phyloP scores from a whole-genome alignment of 306 rosid genomes.

The Glycine soja region DNA sequence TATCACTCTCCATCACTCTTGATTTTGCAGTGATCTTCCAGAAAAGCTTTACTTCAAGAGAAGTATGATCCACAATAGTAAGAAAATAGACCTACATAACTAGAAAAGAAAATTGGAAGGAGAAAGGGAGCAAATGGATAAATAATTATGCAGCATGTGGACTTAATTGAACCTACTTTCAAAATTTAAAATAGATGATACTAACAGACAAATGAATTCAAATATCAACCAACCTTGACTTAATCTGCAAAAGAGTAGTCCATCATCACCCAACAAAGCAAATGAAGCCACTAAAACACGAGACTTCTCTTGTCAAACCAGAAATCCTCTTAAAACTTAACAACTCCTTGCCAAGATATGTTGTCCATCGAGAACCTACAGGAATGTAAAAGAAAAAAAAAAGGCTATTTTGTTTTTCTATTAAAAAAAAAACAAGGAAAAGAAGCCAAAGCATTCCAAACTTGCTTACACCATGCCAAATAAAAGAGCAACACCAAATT shows the following conservation, averaged over 20 bases:
- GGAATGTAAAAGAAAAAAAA: not conserved
- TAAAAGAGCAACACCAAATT: not conserved
- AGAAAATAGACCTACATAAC: not conserved
- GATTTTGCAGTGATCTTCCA: constrained; percentile 25
- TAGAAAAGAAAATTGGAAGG: constrained; percentile 10
- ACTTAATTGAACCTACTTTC: not conserved
- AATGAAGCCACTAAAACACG: not conserved
- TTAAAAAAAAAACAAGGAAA: constrained; percentile 26
- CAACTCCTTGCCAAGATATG: constrained; percentile 35
- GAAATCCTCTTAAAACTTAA: constrained; percentile 34
- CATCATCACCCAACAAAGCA: not conserved
- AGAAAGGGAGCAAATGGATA: constrained; percentile 1
- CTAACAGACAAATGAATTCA: constrained; percentile 8
- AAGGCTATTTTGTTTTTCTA: constrained; percentile 16
- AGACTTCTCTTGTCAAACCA: constrained; percentile 27
- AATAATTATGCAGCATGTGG: not conserved
- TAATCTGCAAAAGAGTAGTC: constrained; percentile 39
- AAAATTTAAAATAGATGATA: not conserved
- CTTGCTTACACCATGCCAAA: constrained; percentile 46
- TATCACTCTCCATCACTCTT: constrained; percentile 57
- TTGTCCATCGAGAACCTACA: constrained; percentile 42
- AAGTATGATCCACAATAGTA: too few relatives aligned
- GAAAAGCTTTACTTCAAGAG: constrained; percentile 34
- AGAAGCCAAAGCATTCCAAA: constrained; percentile 49
- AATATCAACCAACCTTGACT: constrained; percentile 51